A percentile compares a stretch with the other conserved stretches of the same genome.
Conservation (phyloP, 202 grass and related monocot genomes). For the Setaria italica region DNA sequence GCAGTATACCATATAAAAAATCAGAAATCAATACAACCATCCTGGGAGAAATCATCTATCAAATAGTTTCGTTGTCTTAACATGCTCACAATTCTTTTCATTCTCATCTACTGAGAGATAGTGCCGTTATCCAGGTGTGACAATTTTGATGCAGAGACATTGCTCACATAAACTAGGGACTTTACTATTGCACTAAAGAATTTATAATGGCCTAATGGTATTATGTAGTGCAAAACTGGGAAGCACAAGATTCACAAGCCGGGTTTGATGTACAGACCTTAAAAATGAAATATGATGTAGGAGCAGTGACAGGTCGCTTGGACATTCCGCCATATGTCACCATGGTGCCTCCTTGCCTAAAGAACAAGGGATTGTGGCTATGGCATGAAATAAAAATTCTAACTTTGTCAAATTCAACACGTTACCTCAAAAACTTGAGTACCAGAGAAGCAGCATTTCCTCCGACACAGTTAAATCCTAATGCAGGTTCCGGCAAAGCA, state of each 20-base stretch:
- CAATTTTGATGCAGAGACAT: conserved; percentile 10
- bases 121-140: not conserved
- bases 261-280: conserved; percentile 65
- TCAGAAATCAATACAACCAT: not conserved
- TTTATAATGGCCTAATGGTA: not conserved
- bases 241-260: conserved; percentile 12
- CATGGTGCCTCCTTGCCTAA: conserved; percentile 90
- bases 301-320: conserved; percentile 79
- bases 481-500: conserved; percentile 73
- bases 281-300: conserved; percentile 95
- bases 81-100: not conserved
- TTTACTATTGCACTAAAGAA: not conserved
- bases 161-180: not conserved
- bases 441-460: conserved; percentile 81
- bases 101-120: not conserved
- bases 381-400: not conserved
- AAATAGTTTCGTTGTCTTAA: not conserved
- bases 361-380: conserved; percentile 19
- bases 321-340: conserved; percentile 99
- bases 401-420: not conserved
- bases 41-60: not conserved
- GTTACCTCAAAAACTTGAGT: conserved; percentile 80
- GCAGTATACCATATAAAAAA: not conserved
- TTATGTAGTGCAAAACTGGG: not conserved
- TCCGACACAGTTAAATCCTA: conserved; percentile 97